These are phyloP conservation scores for Fusarium nygamai DNA, from an alignment of 2,329 filamentous ascomycete genomes.

Conservation along the genomic window DNA sequence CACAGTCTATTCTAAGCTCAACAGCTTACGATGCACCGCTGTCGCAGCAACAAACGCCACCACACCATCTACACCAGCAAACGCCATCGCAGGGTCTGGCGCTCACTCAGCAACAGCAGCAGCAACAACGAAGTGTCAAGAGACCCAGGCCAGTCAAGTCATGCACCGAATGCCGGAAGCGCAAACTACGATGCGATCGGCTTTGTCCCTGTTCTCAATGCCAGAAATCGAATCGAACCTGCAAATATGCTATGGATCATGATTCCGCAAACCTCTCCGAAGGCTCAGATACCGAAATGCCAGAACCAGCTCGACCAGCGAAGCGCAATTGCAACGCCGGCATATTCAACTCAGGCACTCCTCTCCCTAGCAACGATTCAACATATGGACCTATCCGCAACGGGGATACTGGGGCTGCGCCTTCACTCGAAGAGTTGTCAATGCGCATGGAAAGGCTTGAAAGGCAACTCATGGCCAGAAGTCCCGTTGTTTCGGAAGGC, in stretches of 20 bases:
- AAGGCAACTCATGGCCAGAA: slow-evolving; percentile 57
- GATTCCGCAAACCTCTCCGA: slow-evolving; percentile 60
- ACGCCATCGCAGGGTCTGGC: slow-evolving; percentile 39
- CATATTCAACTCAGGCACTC: slow-evolving; percentile 35
- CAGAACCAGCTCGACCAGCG: slow-evolving; percentile 46
- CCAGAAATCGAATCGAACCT: slow-evolving; percentile 64
- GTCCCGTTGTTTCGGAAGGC: slow-evolving; percentile 51
- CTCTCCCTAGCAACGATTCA: slow-evolving; percentile 39
- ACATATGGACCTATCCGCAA: slow-evolving; percentile 44
- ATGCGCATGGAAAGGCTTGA: slow-evolving; percentile 65
- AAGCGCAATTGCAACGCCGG: slow-evolving; percentile 52
- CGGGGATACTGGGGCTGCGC: slow-evolving; percentile 46
- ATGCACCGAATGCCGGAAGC: slow-evolving; percentile 66
- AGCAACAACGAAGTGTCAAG: slow-evolving; percentile 60
- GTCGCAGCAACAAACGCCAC: slow-evolving; percentile 43
- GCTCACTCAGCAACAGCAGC: slow-evolving; percentile 40
- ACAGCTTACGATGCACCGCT: slow-evolving; percentile 39
- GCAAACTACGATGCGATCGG: slow-evolving; percentile 67
- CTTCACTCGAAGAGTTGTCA: slow-evolving; percentile 59
- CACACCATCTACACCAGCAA: slow-evolving; percentile 43
- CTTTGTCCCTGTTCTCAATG: slow-evolving; percentile 67
- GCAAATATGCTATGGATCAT: slow-evolving; percentile 62
- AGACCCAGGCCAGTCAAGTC: slow-evolving; percentile 65
- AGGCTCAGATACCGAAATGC: slow-evolving; percentile 55
- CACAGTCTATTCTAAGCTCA: slow-evolving; percentile 31